These are phyloP conservation scores for Aspergillus persii DNA, from an alignment of 2,329 filamentous ascomycete genomes.

Conservation along the genomic window DNA sequence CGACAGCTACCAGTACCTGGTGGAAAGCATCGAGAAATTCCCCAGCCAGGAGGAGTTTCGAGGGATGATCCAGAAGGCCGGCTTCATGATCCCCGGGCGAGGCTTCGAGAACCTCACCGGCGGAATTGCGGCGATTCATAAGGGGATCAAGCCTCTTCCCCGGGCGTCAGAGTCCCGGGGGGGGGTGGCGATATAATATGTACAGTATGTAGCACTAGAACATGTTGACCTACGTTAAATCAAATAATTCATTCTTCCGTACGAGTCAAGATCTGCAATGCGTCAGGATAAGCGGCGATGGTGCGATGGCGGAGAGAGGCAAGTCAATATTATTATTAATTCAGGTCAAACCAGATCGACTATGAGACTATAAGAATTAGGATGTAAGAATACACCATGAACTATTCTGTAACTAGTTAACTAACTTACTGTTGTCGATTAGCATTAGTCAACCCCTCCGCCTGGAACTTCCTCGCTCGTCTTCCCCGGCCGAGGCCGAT, in stretches of 20 bases:
- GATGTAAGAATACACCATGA: too few relatives aligned
- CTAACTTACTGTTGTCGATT: too few relatives aligned
- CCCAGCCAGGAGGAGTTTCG: conserved; percentile 82
- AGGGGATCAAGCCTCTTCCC: conserved; percentile 75
- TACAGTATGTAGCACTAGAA: conserved; percentile 1
- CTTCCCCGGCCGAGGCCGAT: conserved; percentile 1
- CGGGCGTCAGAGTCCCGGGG: neutral
- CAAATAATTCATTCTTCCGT: neutral
- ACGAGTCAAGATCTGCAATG: conserved; percentile 4
- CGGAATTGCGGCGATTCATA: conserved; percentile 93
- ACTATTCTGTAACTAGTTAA: too few relatives aligned
- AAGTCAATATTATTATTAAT: too few relatives aligned
- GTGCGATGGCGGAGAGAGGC: conserved; percentile 8
- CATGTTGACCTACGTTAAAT: neutral
- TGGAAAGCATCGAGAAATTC: conserved; percentile 95
- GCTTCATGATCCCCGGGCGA: conserved; percentile 77
- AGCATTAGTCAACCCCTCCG: conserved; percentile 1
- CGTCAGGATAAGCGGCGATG: conserved; percentile 16
- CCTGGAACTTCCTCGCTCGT: neutral
- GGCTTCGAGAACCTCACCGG: conserved; percentile 89
- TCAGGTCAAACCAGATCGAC: too few relatives aligned
- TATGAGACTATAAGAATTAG: too few relatives aligned
- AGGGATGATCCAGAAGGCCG: conserved; percentile 59
- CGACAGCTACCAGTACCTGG: conserved; percentile 96
- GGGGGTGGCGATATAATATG: neutral